These are phyloP conservation scores for Blastocystis sp. DNA, from an alignment of 352 stramenopile genomes.

Conservation along the genomic window DNA sequence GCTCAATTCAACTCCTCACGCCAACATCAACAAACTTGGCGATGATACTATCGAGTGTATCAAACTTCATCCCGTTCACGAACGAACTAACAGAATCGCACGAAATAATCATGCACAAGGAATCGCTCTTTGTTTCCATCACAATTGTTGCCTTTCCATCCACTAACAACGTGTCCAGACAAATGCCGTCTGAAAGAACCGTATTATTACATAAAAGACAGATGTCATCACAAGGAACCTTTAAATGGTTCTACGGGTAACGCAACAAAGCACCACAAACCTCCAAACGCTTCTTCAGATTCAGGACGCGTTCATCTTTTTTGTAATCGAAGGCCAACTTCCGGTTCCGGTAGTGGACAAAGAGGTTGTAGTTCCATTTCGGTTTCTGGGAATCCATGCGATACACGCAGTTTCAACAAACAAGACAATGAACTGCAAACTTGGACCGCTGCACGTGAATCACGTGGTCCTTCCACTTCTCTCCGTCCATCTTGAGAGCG, in stretches of 20 bases:
- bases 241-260: not conserved
- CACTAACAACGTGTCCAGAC: not conserved
- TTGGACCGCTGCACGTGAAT: conserved; percentile 4
- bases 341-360: not conserved
- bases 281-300: not conserved
- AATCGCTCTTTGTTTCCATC: not conserved
- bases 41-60: not conserved
- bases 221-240: not conserved
- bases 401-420: not conserved
- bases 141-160: not conserved
- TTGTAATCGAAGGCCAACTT: not conserved
- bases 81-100: not conserved
- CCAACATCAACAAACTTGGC: not conserved
- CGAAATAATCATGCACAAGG: not conserved
- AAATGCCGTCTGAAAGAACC: not conserved
- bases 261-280: not conserved
- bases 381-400: not conserved
- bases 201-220: not conserved
- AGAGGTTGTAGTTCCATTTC: not conserved
- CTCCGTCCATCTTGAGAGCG: conserved; percentile 4
- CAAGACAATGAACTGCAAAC: conserved; percentile 13
- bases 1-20: not conserved
- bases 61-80: not conserved
- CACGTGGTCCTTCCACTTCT: not conserved
- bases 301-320: not conserved